These are phyloP conservation scores for Oenanthe sinensis DNA, from an alignment of 129 eudicot species.

Conservation along the genomic window DNA sequence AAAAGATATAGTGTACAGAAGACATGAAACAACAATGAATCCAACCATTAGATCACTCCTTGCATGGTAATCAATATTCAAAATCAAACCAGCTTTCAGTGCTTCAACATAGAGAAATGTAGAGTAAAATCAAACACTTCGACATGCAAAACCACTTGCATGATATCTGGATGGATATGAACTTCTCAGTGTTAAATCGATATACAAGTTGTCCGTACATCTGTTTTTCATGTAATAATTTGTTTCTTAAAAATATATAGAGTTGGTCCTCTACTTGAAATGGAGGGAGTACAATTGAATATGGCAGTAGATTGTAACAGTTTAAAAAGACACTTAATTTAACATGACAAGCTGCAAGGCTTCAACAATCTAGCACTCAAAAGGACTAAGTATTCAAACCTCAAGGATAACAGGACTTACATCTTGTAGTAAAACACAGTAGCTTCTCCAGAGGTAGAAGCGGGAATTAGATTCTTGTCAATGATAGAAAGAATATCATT, in stretches of 20 bases:
- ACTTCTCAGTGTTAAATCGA: neutral
- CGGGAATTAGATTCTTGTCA: slow-evolving; percentile 73
- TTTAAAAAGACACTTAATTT: neutral
- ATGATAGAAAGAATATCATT: slow-evolving; percentile 73
- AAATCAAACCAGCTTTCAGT: no score
- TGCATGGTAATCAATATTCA: neutral
- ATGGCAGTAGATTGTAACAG: neutral
- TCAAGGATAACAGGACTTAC: slow-evolving; percentile 30
- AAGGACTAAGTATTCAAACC: neutral
- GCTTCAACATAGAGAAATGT: no score
- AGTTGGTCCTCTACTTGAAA: neutral
- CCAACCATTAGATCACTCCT: neutral
- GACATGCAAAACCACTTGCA: neutral
- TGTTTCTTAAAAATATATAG: neutral
- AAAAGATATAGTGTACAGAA: neutral
- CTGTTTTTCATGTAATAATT: no score
- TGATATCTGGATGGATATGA: neutral
- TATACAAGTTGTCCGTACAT: no score
- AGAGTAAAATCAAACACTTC: neutral
- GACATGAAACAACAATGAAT: neutral
- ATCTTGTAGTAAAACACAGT: slow-evolving; percentile 89
- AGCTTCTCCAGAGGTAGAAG: slow-evolving; percentile 76
- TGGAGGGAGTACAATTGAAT: neutral
- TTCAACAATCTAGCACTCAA: neutral
- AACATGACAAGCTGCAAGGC: neutral